These are phyloP conservation scores for Annulohypoxylon maeteangense DNA, from an alignment of 495 filamentous ascomycete genomes.

Conservation along the genomic window DNA sequence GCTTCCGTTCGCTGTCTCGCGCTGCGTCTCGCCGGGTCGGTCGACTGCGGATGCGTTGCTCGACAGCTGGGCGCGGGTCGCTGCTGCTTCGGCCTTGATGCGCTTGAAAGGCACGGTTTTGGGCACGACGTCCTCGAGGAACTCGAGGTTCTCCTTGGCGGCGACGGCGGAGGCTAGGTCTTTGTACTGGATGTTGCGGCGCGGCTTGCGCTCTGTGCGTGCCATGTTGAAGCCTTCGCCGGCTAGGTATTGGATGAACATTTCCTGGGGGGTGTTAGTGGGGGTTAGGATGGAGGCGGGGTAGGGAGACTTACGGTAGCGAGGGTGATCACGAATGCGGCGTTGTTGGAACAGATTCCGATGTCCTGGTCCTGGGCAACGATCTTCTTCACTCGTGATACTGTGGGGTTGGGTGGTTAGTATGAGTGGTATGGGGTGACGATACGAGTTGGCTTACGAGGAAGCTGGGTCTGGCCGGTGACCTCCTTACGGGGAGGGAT, in stretches of 20 bases:
- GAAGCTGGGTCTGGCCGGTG: slow-evolving; percentile 84
- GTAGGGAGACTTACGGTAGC: slow-evolving; percentile 71
- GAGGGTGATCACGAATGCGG: slow-evolving; percentile 92
- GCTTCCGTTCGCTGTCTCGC: no score
- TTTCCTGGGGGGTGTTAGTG: slow-evolving; percentile 68
- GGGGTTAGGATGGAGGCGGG: background rate
- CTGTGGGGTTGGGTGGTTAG: slow-evolving; percentile 55
- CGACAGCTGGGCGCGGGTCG: slow-evolving; percentile 52
- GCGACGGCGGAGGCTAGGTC: slow-evolving; percentile 91
- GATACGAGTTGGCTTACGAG: slow-evolving; percentile 67
- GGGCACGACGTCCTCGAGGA: slow-evolving; percentile 90
- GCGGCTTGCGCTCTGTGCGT: slow-evolving; percentile 87
- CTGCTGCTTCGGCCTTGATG: slow-evolving; percentile 69
- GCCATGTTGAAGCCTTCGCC: slow-evolving; percentile 88
- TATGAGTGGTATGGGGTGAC: background rate
- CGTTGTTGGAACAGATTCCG: slow-evolving; percentile 84
- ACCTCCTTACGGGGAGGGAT: slow-evolving; percentile 83
- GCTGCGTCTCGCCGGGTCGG: slow-evolving; percentile 2
- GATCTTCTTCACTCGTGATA: slow-evolving; percentile 93
- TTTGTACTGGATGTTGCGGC: slow-evolving; percentile 95
- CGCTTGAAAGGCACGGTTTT: slow-evolving; percentile 83
- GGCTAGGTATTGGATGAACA: slow-evolving; percentile 94
- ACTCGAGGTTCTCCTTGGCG: slow-evolving; percentile 92
- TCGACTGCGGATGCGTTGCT: slow-evolving; percentile 41
- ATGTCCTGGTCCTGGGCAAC: slow-evolving; percentile 89